Conservation (phyloP, 1,284 basidiomycete genomes). For the Mrakiaceae sp. region DNA sequence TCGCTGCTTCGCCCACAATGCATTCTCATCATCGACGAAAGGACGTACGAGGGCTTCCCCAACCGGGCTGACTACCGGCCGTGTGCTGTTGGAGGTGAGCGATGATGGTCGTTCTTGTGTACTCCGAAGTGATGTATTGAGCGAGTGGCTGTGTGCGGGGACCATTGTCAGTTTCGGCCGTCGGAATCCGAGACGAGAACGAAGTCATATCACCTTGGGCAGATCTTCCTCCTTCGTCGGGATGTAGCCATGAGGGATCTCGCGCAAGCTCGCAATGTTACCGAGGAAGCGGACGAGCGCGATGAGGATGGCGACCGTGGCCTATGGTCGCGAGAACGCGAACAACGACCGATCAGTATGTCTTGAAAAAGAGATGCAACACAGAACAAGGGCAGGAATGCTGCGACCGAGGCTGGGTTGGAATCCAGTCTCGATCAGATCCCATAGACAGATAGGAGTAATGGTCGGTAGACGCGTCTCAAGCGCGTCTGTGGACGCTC, state of each 20-base stretch:
- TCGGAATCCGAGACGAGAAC: constrained; percentile 3
- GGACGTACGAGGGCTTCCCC: constrained; percentile 59
- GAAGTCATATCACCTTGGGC: constrained; percentile 45
- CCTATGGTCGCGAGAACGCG: too few relatives aligned
- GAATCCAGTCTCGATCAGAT: too few relatives aligned
- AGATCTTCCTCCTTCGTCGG: constrained; percentile 51
- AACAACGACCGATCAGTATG: too few relatives aligned
- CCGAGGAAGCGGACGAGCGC: constrained; percentile 24
- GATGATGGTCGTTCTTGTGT: constrained; percentile 61
- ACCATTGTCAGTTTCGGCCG: neutral
- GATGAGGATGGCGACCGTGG: constrained; percentile 14
- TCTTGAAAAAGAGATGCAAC: too few relatives aligned
- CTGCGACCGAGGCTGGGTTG: too few relatives aligned
- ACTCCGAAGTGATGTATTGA: constrained; percentile 63
- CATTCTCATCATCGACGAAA: neutral
- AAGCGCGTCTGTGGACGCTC: too few relatives aligned
- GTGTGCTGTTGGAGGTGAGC: constrained; percentile 64
- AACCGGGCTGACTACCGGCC: constrained; percentile 59
- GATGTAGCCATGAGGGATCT: constrained; percentile 58
- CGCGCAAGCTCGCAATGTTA: constrained; percentile 27
- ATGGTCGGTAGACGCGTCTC: too few relatives aligned
- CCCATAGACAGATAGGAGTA: too few relatives aligned
- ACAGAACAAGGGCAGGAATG: too few relatives aligned
- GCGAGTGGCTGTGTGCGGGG: constrained; percentile 51
- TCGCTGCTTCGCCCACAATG: too few relatives aligned